Percentiles rank a stretch among this genome's conserved stretches.
These are phyloP conservation scores for Magnusiomyces suaveolens DNA, from an alignment of 1,139 yeast genomes.

Conservation along the genomic window DNA sequence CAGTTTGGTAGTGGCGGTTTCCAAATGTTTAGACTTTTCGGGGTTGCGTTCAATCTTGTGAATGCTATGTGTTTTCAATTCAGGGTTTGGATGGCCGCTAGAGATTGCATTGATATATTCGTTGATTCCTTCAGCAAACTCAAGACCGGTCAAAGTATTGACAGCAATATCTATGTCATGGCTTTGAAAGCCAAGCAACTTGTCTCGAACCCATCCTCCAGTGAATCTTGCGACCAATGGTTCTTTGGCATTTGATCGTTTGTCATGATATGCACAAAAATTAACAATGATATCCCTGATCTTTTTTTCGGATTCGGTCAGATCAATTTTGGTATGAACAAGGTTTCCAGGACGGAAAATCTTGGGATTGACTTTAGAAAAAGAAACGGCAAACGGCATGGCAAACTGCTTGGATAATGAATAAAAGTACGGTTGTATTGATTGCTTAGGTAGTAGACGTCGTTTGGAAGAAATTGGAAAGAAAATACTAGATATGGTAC, in stretches of 20 bases:
- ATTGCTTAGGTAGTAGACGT: not conserved
- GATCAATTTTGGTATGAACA: constrained; percentile 21
- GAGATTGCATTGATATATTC: constrained; percentile 37
- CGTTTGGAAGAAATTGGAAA: not conserved
- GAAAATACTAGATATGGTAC: not conserved
- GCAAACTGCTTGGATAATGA: not conserved
- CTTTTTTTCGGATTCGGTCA: constrained; percentile 42
- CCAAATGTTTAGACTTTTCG: constrained; percentile 89
- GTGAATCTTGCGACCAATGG: constrained; percentile 63
- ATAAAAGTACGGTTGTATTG: not conserved
- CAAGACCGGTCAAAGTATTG: constrained; percentile 73
- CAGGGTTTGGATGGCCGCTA: constrained; percentile 16
- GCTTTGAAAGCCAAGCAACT: constrained; percentile 65
- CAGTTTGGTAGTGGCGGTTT: constrained; percentile 86
- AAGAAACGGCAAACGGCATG: not conserved
- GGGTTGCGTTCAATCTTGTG: constrained; percentile 89
- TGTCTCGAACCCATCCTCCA: constrained; percentile 99
- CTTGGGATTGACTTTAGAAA: not conserved
- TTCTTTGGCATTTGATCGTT: constrained; percentile 11
- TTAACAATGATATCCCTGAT: constrained; percentile 38
- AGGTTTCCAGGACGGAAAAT: constrained; percentile 8
- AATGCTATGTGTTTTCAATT: constrained; percentile 31
- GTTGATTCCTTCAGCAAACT: constrained; percentile 62
- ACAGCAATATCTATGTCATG: constrained; percentile 90
- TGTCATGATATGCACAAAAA: constrained; percentile 22